Evolutionary conservation across 306 rosid species (phyloP).

Genomic region (Ammopiptanthus mongolicus): DNA sequence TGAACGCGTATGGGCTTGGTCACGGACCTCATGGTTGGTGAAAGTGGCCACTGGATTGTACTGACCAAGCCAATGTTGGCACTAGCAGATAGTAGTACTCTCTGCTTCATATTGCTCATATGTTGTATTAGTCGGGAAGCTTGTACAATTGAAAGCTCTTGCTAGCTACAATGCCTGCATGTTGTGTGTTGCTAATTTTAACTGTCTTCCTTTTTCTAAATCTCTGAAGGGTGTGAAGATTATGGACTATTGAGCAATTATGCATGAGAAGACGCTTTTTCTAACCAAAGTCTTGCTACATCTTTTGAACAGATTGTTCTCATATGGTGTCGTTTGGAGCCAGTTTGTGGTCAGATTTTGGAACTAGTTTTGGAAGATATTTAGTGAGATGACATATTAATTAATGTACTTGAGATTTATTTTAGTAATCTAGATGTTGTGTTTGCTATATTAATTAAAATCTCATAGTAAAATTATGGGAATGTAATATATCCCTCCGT

Average conservation of each 20-base stretch:
- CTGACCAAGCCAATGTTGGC: background rate
- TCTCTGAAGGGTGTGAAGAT: constrained; percentile 14
- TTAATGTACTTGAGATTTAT: background rate
- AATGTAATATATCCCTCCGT: background rate
- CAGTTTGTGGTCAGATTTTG: constrained; percentile 4
- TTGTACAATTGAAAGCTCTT: background rate
- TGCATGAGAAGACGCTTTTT: background rate
- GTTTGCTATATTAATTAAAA: background rate
- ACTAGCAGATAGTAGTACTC: background rate
- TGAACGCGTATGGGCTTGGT: constrained; percentile 70
- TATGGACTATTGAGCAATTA: background rate
- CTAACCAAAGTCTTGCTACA: background rate
- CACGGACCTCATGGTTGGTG: constrained; percentile 42
- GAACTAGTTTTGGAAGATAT: background rate
- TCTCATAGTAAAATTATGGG: background rate
- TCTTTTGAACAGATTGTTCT: background rate
- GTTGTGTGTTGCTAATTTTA: constrained; percentile 15
- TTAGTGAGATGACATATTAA: background rate
- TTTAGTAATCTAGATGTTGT: background rate
- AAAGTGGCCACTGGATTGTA: constrained; percentile 2
- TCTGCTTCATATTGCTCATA: constrained; percentile 5
- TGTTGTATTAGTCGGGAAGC: background rate
- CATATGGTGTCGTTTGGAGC: background rate
- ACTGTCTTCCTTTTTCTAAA: background rate
- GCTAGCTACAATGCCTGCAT: background rate